Evolutionary conservation across 1,284 basidiomycete genomes (phyloP).

Genomic region (Chalciporus sp.): DNA sequence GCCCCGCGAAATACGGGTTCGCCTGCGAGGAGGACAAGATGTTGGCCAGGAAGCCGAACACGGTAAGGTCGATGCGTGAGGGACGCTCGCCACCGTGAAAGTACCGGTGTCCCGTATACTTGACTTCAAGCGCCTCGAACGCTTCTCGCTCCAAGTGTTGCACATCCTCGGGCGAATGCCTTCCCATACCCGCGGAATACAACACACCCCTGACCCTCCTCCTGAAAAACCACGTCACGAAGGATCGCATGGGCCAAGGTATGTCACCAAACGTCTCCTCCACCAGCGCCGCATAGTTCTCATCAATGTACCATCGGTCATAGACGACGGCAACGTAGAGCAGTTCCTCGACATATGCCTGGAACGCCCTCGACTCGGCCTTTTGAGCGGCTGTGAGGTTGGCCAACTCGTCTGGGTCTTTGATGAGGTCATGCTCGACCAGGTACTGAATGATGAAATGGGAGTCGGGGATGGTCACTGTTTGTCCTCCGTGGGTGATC

Average conservation of each 20-base stretch:
- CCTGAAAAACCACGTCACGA: constrained; percentile 27
- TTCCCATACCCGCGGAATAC: constrained; percentile 29
- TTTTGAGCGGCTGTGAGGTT: constrained; percentile 29
- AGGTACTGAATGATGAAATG: constrained; percentile 38
- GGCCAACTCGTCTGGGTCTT: constrained; percentile 33
- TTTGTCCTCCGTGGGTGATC: constrained; percentile 27
- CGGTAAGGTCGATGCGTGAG: constrained; percentile 34
- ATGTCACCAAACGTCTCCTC: constrained; percentile 19
- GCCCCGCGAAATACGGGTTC: constrained; percentile 32
- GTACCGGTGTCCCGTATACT: constrained; percentile 23
- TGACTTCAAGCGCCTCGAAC: constrained; percentile 33
- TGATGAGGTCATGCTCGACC: constrained; percentile 24
- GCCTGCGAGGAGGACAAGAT: constrained; percentile 14
- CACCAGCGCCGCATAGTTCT: constrained; percentile 23
- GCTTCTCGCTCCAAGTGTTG: constrained; percentile 34
- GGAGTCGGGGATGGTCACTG: constrained; percentile 30
- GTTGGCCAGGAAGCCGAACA: constrained; percentile 36
- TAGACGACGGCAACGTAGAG: constrained; percentile 32
- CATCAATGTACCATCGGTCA: constrained; percentile 33
- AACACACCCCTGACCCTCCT: constrained; percentile 21
- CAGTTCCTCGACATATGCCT: constrained; percentile 36
- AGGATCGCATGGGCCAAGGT: constrained; percentile 20
- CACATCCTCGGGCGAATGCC: constrained; percentile 36
- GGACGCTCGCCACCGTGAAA: constrained; percentile 31
- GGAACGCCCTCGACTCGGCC: constrained; percentile 38